Base-by-base conservation (phyloP, 768 basidiomycete species). In the Calvatia gigantea region DNA sequence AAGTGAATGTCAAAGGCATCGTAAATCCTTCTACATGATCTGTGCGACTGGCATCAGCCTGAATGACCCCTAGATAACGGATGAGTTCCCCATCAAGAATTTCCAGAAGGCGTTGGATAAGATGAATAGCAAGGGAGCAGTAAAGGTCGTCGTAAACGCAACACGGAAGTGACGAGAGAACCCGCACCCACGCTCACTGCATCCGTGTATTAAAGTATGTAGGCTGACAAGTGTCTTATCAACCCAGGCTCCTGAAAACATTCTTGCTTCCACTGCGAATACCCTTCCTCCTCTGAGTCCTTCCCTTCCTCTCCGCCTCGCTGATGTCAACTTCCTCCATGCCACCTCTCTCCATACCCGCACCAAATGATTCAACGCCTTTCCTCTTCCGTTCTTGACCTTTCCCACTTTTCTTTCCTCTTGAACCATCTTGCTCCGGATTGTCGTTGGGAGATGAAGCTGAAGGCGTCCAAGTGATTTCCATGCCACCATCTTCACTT, bases 191-290 rank as follows among this genome's bases (percentile, higher is more conserved):
- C n/a, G 21, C 35, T 35, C 31, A 47, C n/a, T 45, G 19, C 6
- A 17, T 23, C n/a, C 44, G 44, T 49, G 46, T 38, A 50, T 27
- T n/a, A n/a, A 37, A 19, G 27, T n/a, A 42, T 51, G 51, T 23
- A 51, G 35, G 38, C 33, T 43, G 38, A 29, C 15, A 23, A 28
- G n/a, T 19, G 33, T 21, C 15, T 54, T 49, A 48, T 8, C 47
- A 54, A 9, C 31, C 50, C 25, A 54, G 19, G 32, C 41, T 50
- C 59, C 84, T 74, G 68, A 93, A 91, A 1, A 81, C 83, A 69
- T 95, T 98, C 74, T 85, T 93, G 68, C 91, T 93, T 28, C 94
- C 96, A 66, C 93, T 97, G 49, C 96, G 79, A 49, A 88, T 78
- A 7, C 85, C 89, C 64, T 83, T 83, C 68, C 95, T 74, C 63